phyloP scores from a whole-genome alignment of 2,329 filamentous ascomycete genomes.

The Botrytis medusae region DNA sequence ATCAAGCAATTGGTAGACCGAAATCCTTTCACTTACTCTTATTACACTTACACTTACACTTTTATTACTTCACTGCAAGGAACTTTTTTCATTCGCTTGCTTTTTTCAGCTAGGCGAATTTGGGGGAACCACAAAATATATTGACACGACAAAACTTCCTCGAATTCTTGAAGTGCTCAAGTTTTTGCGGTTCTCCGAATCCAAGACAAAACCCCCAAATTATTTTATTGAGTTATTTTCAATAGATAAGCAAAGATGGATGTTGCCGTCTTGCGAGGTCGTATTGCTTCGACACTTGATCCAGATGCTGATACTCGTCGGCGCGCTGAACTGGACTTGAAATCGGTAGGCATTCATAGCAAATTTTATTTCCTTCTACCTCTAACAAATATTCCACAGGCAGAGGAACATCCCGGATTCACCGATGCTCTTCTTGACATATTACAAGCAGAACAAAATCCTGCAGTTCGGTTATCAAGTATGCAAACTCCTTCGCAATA shows the following conservation, averaged over 20 bases:
- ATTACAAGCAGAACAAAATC: constrained; percentile 82
- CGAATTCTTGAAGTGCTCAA: constrained; percentile 19
- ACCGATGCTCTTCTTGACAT: constrained; percentile 88
- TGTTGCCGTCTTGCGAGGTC: constrained; percentile 69
- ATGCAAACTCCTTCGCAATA: constrained; percentile 45
- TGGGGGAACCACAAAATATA: constrained; percentile 23
- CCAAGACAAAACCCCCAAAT: constrained; percentile 1
- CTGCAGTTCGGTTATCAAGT: constrained; percentile 85
- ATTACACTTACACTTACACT: not conserved
- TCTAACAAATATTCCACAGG: constrained; percentile 51
- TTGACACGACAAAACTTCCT: constrained; percentile 23
- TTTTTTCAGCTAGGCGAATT: constrained; percentile 22
- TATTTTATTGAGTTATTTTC: constrained; percentile 19
- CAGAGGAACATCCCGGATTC: constrained; percentile 87
- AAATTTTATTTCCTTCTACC: constrained; percentile 26
- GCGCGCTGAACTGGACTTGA: constrained; percentile 77
- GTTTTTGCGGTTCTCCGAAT: constrained; percentile 14
- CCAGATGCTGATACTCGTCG: constrained; percentile 72
- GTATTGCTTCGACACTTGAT: constrained; percentile 74
- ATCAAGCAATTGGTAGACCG: not conserved
- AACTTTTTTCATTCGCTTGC: constrained; percentile 22
- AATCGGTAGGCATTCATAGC: constrained; percentile 59
- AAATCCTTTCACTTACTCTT: not conserved
- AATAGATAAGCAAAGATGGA: constrained; percentile 56
- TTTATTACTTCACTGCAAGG: not conserved